Base-by-base conservation (phyloP, 2,329 filamentous ascomycete genomes). In the Ceratocystis papillata region DNA sequence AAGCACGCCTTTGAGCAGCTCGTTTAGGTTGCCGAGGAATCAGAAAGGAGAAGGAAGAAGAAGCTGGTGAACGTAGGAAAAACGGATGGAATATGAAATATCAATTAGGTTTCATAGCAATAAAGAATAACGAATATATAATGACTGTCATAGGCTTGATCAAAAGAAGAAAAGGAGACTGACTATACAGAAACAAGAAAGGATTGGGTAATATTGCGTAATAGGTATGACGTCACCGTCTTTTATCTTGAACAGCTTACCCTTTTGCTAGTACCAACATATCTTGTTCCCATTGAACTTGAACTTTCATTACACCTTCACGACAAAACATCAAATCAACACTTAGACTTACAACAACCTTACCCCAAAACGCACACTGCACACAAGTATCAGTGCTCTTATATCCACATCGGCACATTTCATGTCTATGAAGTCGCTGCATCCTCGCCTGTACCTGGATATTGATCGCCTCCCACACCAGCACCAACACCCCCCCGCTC, bases 1-100 rank as follows among this genome's bases (percentile, higher is more conserved):
- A 96, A 97, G 86, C 89, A 91, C 76, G 94, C 94, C 73, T 99
- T 99, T 86, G 84, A 94, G 81, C 92, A 99, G 81, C 83, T 97
- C 73, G 89, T 96, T 78, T 97, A 94, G 82, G 70, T 63, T n/a
- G 1, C 25, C 2, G 22, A 5, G 3, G n/a, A 7, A 4, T 15
- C 8, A 44, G 5, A 46, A 30, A 46, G 37, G 37, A 37, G n/a
- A n/a, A 33, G 22, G n/a, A 50, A 12, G n/a, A 50, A 12, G 25
- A 28, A 15, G 25, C 8, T 22, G 48, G 1, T 1, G 8, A 44
- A 53, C 30, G 44, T 45, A 8, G 48, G 25, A 45, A 25, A 37
- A 44, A 30, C 17, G 20, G 17, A 15, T 41, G 15, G n/a, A 59
- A 46, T 17, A 61, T 12, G 22, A 44, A 65, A 62, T 41, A 41